Conservation (phyloP, 768 basidiomycete species). For the Grammothele lineata region DNA sequence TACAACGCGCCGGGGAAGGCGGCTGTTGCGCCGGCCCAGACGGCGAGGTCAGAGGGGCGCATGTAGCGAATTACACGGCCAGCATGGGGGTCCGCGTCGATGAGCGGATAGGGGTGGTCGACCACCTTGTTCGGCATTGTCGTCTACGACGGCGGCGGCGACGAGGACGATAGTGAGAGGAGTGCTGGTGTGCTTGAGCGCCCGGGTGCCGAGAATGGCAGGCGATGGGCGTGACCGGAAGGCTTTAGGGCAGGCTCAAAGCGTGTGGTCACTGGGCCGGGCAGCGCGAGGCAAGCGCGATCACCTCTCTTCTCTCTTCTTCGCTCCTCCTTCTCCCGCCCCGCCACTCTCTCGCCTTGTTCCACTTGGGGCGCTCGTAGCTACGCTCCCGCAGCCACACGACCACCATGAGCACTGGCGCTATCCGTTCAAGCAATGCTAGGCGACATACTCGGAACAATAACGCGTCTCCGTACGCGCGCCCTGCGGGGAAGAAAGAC, state of each 20-base stretch:
- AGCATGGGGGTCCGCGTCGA: conserved; percentile 92
- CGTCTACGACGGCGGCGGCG: conserved; percentile 15
- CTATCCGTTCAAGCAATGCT: conserved; percentile 3
- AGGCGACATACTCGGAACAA: conserved; percentile 14
- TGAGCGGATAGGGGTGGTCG: conserved; percentile 77
- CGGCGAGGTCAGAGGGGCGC: conserved; percentile 80
- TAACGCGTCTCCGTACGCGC: conserved; percentile 52
- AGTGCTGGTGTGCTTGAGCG: conserved; percentile 5
- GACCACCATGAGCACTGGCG: conserved; percentile 15
- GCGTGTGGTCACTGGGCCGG: conserved; percentile 4
- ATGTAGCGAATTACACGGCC: conserved; percentile 86
- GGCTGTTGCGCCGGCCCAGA: conserved; percentile 77
- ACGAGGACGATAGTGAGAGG: conserved; percentile 15
- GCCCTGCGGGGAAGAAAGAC: conserved; percentile 38
- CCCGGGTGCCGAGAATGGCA: conserved; percentile 5
- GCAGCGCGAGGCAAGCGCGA: background rate
- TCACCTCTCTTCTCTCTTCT: background rate
- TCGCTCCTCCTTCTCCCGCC: background rate
- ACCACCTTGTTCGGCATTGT: conserved; percentile 52
- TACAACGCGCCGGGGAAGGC: conserved; percentile 80
- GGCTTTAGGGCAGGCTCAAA: conserved; percentile 11
- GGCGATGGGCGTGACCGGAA: conserved; percentile 15
- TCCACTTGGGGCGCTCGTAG: background rate
- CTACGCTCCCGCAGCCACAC: too few species aligned
- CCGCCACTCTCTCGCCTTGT: background rate